Base-by-base conservation (phyloP, 306 rosid genomes). In the Calophaca sinica region DNA sequence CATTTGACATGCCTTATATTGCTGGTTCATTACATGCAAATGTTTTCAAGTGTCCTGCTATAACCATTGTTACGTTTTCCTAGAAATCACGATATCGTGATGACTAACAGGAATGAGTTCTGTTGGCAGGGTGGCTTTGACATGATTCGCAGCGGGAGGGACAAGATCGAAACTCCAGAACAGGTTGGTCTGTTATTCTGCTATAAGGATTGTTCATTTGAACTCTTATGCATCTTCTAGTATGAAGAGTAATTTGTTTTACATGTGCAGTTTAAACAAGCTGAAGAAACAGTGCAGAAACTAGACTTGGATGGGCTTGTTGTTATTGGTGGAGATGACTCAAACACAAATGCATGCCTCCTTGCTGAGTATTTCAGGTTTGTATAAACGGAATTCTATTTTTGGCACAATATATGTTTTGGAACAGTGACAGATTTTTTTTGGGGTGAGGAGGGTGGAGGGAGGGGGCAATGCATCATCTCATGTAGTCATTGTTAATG, bases 61-160 rank as follows among this genome's bases (percentile, higher is more conserved):
- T 68, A 32, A 13, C 5, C n/a, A 9, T 2, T 57, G 29, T 58
- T 29, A 1, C 41, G 9, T 28, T 29, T n/a, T 32, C 28, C 45
- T 29, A 28, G 35, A 66, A 59, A 69, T 74, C 70, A 48, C 32
- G 60, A 36, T 78, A 66, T 69, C 42, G 49, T 74, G 54, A 59
- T 13, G 20, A 62, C 62, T 82, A 66, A 71, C 66, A 2, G 28
- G 46, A 33, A 41, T 20, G 7, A 41, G 58, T 82, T 85, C 77
- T 4, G 53, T 80, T 80, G 67, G 67, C 88, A 96, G 98, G 99
- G 99, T 73, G 99, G 99, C 41, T 96, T 96, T 83, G 99, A 96
- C 87, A 96, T 96, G 98, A 96, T 96, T 74, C 80, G 97, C 69
- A 96, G 99, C 77, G 99, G 99, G 79, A 89, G 99, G 84, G 99